Evolutionary conservation across 2,329 filamentous ascomycete species (phyloP).

Genomic region (Microdochium nivale): DNA sequence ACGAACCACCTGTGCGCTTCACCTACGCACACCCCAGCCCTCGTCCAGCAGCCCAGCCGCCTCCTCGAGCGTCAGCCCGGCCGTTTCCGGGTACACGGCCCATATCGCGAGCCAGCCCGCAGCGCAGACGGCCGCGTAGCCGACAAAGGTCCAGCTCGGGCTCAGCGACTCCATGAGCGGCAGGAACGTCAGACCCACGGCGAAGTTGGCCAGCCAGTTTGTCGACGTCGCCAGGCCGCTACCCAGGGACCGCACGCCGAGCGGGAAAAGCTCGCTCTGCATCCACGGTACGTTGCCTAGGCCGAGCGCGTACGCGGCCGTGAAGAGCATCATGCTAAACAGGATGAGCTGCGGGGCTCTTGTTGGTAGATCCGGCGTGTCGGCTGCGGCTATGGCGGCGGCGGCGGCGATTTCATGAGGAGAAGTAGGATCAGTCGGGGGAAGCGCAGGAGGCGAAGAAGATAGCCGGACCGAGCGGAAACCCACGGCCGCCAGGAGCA

Average conservation of each 20-base stretch:
- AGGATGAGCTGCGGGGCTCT: slow-evolving; percentile 46
- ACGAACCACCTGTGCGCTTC: too few species aligned
- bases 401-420: slow-evolving; percentile 12
- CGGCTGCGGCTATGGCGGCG: slow-evolving; percentile 20
- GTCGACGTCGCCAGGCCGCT: slow-evolving; percentile 69
- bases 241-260: slow-evolving; percentile 63
- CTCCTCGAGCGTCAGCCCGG: slow-evolving; percentile 73
- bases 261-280: slow-evolving; percentile 84
- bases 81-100: slow-evolving; percentile 79
- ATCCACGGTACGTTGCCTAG: slow-evolving; percentile 94
- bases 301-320: slow-evolving; percentile 77
- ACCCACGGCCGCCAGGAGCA: slow-evolving; percentile 61
- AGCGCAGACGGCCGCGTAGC: slow-evolving; percentile 68
- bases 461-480: slow-evolving; percentile 57
- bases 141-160: slow-evolving; percentile 67
- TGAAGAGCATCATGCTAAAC: slow-evolving; percentile 70
- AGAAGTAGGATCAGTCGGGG: slow-evolving; percentile 1
- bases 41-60: slow-evolving; percentile 61
- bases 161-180: slow-evolving; percentile 74
- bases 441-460: slow-evolving; percentile 11
- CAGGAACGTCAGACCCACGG: slow-evolving; percentile 79
- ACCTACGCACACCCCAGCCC: slow-evolving; percentile 58
- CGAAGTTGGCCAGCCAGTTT: slow-evolving; percentile 81
- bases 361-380: slow-evolving; percentile 7
- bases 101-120: slow-evolving; percentile 61